Conservation (phyloP, 805 yeast genomes). For the Scheffersomyces amazonensis region DNA sequence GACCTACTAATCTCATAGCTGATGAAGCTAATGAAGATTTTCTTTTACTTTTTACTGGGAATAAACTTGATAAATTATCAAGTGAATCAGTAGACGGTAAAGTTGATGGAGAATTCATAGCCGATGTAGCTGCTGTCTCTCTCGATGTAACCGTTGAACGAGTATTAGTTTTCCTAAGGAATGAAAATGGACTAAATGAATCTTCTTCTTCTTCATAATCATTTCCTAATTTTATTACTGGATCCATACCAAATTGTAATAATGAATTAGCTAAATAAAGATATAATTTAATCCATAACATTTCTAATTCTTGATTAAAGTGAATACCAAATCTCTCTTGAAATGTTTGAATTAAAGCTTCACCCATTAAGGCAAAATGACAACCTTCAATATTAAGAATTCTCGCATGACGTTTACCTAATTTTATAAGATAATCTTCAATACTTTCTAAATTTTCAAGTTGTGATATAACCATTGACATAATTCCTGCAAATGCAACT, state of each 20-base stretch:
- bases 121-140: neutral
- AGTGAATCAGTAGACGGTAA: neutral
- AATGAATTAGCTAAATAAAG: conserved; percentile 67
- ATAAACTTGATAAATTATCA: neutral
- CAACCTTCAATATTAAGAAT: conserved; percentile 69
- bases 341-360: conserved; percentile 65
- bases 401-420: conserved; percentile 76
- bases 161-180: neutral
- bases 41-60: too few species aligned
- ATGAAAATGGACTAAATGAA: neutral
- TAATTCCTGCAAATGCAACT: conserved; percentile 73
- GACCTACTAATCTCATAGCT: too few species aligned
- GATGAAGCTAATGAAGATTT: too few species aligned
- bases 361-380: conserved; percentile 71
- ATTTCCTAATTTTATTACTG: conserved; percentile 17
- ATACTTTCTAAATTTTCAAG: conserved; percentile 57
- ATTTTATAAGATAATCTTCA: conserved; percentile 55
- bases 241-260: conserved; percentile 58
- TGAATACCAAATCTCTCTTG: conserved; percentile 55
- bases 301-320: conserved; percentile 60
- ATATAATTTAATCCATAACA: conserved; percentile 70
- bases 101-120: too few species aligned
- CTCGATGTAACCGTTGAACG: neutral
- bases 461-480: conserved; percentile 63
- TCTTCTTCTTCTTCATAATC: neutral